Conservation (phyloP, 345 rosid genomes). For the Populus tremula region DNA sequence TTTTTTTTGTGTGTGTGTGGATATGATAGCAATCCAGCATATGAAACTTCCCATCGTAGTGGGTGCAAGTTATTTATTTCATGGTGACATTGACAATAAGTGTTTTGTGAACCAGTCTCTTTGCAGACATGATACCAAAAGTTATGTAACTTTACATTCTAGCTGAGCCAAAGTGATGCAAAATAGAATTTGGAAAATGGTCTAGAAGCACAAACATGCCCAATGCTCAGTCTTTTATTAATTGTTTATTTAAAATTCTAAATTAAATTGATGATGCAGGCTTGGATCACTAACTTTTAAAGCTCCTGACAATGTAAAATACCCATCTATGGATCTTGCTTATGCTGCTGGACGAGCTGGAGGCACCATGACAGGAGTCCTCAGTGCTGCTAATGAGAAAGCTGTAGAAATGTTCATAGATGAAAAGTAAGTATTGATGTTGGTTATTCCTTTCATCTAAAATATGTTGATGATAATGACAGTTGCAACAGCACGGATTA, state of each 20-base stretch:
- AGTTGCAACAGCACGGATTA: neutral
- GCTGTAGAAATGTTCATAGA: conserved; percentile 80
- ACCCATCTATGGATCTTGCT: conserved; percentile 93
- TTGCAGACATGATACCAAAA: neutral
- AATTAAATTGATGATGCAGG: conserved; percentile 40
- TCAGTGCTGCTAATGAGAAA: conserved; percentile 91
- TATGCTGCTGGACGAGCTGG: conserved; percentile 97
- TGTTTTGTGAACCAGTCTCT: conserved; percentile 1
- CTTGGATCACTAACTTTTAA: conserved; percentile 85
- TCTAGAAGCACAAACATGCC: neutral
- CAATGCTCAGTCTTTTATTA: neutral
- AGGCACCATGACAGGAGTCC: conserved; percentile 99
- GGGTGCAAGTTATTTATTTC: neutral
- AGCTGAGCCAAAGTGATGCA: neutral
- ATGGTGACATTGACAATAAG: neutral
- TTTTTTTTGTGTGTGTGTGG: neutral
- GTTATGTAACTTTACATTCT: neutral
- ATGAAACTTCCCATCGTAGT: neutral
- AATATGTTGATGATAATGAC: neutral
- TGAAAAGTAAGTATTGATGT: conserved; percentile 55
- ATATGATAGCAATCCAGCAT: neutral
- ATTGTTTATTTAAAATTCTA: neutral
- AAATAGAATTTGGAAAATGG: neutral
- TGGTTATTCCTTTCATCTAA: neutral
- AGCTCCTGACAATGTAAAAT: conserved; percentile 82